Evolutionary conservation across 2,329 filamentous ascomycete genomes (phyloP), one percentile per base, ranked within the genome.

Genomic region (Penicillium hesseltinei): DNA sequence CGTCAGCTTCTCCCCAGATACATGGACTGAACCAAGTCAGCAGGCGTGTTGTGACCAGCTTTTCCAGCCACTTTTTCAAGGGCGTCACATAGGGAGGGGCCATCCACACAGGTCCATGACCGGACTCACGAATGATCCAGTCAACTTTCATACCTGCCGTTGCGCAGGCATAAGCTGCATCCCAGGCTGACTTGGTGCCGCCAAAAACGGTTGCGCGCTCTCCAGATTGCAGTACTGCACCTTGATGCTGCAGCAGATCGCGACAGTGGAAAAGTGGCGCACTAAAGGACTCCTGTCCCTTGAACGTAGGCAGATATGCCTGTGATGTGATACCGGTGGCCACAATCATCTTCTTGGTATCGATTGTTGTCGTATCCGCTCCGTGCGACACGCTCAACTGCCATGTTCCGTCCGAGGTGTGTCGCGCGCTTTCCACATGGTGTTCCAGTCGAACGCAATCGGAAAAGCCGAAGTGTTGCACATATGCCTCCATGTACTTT

Each of bases 1-100:
- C 87, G 66, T 86, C 86, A 2, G 80, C 82, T 2, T 80, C 77
- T 5, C 86, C 87, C 86, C 88, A 92, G 15, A 88, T 81, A 68
- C 88, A 92, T 0, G 90, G 89, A 51, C 84, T 87, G 72, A 92
- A 85, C 85, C 87, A 91, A 2, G 85, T 88, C 52, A 92, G 74
- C 61, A 89, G 80, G 0, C 89, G 84, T 0, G 84, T 88, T 33
- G 83, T 82, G 4, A 88, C 81, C 5, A 91, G 79, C 64, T 87
- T 84, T 71, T 91, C 88, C 0, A 90, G 75, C 81, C 84, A 85
- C 57, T 81, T 81, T 69, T 87, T 87, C n/a, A 89, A 68, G 0
- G 87, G 86, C 1, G 87, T 89, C 17, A 90, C 85, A 54, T 84
- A 85, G 1, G 66, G 60, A 4, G 73, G 73, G 7, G 69, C 66